Evolutionary conservation across 2,329 filamentous ascomycete species (phyloP), one percentile per base, ranked within the genome.

Genomic region (Penicillium rolfsii): DNA sequence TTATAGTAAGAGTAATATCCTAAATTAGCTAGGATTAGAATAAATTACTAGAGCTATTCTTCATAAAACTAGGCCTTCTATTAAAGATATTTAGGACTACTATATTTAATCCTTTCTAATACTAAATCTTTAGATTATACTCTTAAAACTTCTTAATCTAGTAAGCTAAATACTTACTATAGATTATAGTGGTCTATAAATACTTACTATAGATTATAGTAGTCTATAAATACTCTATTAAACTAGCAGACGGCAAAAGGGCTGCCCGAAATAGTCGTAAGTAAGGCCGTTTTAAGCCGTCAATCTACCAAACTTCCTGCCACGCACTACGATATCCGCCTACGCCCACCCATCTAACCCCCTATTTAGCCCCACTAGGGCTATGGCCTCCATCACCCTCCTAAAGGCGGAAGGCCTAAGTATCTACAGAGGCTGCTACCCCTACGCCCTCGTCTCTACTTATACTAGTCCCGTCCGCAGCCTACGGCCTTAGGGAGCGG

Each of bases 241-340:
- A 61, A 54, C 22, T 63, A 63, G 60, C 46, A 56, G 57, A 63
- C 49, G 60, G 60, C 57, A 63, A 63, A 57, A 36, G 30, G 57
- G 28, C 60, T 45, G 41, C 60, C 41, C 52, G 53, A 63, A 60
- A 63, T 55, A 50, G 60, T 57, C 57, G 54, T 19, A 59, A 59
- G 38, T 52, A 43, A 57, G 57, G 57, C 54, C 60, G 57, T 57
- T 62, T 63, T 63, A 52, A 36, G 57, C 60, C 53, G 43, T 56
- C 54, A 19, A 63, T 60, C 36, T 63, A 49, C 60, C 41, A 38
- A 12, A 58, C 3, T 52, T 61, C 38, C 41, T 22, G 41, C 50
- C 57, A 59, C 50, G 49, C 52, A 59, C 36, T 14, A 30, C 26
- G 52, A 36, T 30, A 36, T 52, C 49, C 49, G 49, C 16, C 16